phyloP scores from a whole-genome alignment of 495 filamentous ascomycete genomes.

The Hypoxylon cercidicola region DNA sequence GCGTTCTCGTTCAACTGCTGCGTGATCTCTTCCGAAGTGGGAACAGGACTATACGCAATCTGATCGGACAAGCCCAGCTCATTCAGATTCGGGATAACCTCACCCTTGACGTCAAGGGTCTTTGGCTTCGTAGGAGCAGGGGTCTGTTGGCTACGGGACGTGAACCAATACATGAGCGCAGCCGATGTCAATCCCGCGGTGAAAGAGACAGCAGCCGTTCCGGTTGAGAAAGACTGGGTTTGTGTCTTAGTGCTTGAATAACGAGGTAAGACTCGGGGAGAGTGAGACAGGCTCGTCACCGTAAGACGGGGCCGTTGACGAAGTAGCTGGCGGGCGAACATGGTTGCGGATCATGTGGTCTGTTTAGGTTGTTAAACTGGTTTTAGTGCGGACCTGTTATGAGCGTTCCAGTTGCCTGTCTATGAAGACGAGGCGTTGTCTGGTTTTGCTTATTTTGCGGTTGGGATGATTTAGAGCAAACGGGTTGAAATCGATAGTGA shows the following conservation, averaged over 20 bases:
- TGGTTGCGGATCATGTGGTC: constrained; percentile 5
- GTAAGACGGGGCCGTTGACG: constrained; percentile 33
- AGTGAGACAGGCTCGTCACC: constrained; percentile 16
- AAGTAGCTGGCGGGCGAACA: constrained; percentile 31
- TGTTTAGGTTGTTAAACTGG: not conserved
- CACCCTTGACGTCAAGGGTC: not conserved
- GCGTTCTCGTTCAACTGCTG: constrained; percentile 47
- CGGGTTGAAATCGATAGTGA: no score
- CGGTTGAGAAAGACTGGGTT: constrained; percentile 6
- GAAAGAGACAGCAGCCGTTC: constrained; percentile 24
- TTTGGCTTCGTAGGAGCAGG: not conserved
- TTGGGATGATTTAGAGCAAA: no score
- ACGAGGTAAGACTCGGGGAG: constrained; percentile 19
- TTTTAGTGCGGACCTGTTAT: not conserved
- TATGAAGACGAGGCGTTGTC: no score
- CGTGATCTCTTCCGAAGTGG: constrained; percentile 41
- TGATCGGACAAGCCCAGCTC: constrained; percentile 36
- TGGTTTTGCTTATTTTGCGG: no score
- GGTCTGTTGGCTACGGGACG: constrained; percentile 8
- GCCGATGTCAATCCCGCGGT: constrained; percentile 29
- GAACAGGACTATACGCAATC: constrained; percentile 37
- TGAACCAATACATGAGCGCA: constrained; percentile 16
- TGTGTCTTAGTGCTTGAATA: constrained; percentile 37
- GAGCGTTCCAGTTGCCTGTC: not conserved
- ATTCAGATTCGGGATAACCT: constrained; percentile 38